Percentiles rank a stretch among this genome's conserved stretches.
Evolutionary conservation across 2,329 filamentous ascomycete genomes (phyloP).

Genomic region (Neofusicoccum laricinum): DNA sequence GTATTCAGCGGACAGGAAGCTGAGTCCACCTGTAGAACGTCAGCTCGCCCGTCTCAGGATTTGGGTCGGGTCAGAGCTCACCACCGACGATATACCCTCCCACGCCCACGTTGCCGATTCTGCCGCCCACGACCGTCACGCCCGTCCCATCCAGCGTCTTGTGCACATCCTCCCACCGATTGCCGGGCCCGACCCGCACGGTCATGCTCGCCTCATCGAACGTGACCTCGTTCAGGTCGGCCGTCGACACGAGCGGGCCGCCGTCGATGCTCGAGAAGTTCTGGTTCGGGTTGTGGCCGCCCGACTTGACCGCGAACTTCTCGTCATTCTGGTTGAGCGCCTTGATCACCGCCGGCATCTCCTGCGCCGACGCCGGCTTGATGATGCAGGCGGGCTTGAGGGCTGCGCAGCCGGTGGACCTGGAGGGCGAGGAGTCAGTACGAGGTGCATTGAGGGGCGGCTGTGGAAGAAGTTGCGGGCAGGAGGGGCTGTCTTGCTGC

Average conservation of each 20-base stretch:
- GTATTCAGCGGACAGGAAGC: constrained; percentile 42
- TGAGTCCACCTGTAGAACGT: constrained; percentile 25
- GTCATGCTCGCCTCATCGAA: constrained; percentile 26
- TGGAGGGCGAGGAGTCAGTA: not conserved
- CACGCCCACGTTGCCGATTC: constrained; percentile 48
- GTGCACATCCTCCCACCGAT: constrained; percentile 35
- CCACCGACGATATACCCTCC: constrained; percentile 48
- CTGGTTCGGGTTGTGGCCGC: constrained; percentile 48
- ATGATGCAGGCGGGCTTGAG: constrained; percentile 32
- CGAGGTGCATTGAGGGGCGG: too few relatives aligned
- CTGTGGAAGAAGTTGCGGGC: not conserved
- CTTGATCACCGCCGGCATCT: constrained; percentile 54
- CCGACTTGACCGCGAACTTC: constrained; percentile 55
- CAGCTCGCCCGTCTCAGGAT: not conserved
- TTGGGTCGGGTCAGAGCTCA: constrained; percentile 23
- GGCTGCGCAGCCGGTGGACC: constrained; percentile 31
- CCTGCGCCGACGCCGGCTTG: constrained; percentile 31
- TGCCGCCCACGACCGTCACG: constrained; percentile 45
- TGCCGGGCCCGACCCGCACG: constrained; percentile 31
- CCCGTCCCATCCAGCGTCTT: constrained; percentile 34
- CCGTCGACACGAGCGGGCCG: constrained; percentile 44
- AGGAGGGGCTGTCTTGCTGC: too few relatives aligned
- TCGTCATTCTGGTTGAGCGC: constrained; percentile 42
- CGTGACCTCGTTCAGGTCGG: constrained; percentile 34
- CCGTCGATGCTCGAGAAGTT: constrained; percentile 46